These are phyloP conservation scores for Rosellinia necatrix DNA, from an alignment of 2,329 filamentous ascomycete species.

Conservation along the genomic window DNA sequence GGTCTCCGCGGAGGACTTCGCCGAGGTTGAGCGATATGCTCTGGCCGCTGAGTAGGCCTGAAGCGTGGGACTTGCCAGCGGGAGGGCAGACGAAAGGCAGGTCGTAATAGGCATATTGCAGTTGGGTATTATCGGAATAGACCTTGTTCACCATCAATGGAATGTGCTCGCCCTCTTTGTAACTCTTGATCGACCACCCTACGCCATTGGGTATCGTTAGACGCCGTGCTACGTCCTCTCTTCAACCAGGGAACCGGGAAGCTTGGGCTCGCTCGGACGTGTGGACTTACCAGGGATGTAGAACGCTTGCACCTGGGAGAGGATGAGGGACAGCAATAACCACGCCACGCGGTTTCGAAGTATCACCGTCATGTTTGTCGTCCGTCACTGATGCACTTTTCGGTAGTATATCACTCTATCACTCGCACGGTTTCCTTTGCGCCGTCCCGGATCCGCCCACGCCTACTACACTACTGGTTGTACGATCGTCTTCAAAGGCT, in stretches of 20 bases:
- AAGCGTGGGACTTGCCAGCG: slow-evolving; percentile 68
- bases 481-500: neutral
- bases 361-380: slow-evolving; percentile 33
- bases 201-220: slow-evolving; percentile 20
- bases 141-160: slow-evolving; percentile 91
- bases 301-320: slow-evolving; percentile 67
- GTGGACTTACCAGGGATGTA: slow-evolving; percentile 76
- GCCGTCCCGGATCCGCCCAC: neutral
- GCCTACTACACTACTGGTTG: neutral
- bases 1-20: slow-evolving; percentile 84
- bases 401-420: neutral
- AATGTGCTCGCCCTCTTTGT: slow-evolving; percentile 74
- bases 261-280: neutral
- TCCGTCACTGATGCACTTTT: neutral
- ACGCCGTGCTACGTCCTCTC: slow-evolving; percentile 27
- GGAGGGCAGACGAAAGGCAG: slow-evolving; percentile 86
- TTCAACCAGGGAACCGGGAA: neutral
- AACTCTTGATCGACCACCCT: slow-evolving; percentile 84
- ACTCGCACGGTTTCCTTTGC: neutral
- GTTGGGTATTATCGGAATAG: slow-evolving; percentile 84
- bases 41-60: slow-evolving; percentile 73
- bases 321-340: slow-evolving; percentile 51
- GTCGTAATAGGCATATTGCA: slow-evolving; percentile 91
- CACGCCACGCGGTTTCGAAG: slow-evolving; percentile 43
- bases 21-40: slow-evolving; percentile 83